Conservation (phyloP, 1,284 basidiomycete genomes). For the Vanrija sp. region DNA sequence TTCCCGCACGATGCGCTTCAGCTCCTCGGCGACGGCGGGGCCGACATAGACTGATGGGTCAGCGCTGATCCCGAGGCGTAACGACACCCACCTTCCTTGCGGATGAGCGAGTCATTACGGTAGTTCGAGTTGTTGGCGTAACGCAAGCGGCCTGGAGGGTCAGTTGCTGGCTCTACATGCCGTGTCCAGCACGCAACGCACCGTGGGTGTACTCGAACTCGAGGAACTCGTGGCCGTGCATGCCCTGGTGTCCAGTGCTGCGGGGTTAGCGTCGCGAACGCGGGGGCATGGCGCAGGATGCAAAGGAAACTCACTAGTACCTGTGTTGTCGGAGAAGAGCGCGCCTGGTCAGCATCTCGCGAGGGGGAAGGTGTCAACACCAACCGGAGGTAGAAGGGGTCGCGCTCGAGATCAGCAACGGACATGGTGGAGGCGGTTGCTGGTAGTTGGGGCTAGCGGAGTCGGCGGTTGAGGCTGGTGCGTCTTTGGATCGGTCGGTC, state of each 20-base stretch:
- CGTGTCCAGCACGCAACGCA: slow-evolving; percentile 13
- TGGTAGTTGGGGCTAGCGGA: background rate
- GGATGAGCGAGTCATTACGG: slow-evolving; percentile 90
- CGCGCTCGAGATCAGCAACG: slow-evolving; percentile 48
- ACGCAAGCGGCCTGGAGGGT: slow-evolving; percentile 65
- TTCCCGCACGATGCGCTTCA: slow-evolving; percentile 89
- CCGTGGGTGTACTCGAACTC: slow-evolving; percentile 97
- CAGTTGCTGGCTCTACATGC: background rate
- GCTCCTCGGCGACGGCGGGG: slow-evolving; percentile 82
- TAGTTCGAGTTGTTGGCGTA: slow-evolving; percentile 99
- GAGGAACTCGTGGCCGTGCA: slow-evolving; percentile 95
- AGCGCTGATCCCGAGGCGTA: background rate
- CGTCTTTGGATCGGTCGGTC: no score
- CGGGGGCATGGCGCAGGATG: no score
- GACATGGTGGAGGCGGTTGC: slow-evolving; percentile 11
- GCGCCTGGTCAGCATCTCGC: background rate
- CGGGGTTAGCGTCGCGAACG: background rate
- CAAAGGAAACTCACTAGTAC: slow-evolving; percentile 67
- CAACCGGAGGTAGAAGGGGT: slow-evolving; percentile 80
- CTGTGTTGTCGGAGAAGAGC: slow-evolving; percentile 48
- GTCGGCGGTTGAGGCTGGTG: background rate
- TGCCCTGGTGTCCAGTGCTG: slow-evolving; percentile 90
- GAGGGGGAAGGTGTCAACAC: slow-evolving; percentile 14
- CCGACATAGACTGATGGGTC: slow-evolving; percentile 79
- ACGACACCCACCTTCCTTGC: slow-evolving; percentile 87